Conservation (phyloP, 306 rosid genomes). For the Coriaria nepalensis region DNA sequence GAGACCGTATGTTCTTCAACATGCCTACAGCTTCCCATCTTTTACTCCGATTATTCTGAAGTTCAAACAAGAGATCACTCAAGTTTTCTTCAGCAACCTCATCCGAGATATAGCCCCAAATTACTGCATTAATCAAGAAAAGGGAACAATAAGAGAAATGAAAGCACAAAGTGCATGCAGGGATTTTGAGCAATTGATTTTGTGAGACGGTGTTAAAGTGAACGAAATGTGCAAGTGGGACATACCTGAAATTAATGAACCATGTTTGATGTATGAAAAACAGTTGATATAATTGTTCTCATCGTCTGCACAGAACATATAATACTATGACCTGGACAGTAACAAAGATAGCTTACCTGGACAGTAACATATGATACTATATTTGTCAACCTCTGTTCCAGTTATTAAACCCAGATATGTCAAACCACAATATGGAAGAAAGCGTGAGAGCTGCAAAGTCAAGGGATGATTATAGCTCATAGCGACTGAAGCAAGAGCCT, state of each 20-base stretch:
- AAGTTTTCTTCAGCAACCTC: slow-evolving; percentile 47
- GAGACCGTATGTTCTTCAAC: slow-evolving; percentile 49
- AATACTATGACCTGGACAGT: slow-evolving; percentile 1
- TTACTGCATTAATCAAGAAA: slow-evolving; percentile 25
- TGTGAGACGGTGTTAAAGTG: slow-evolving; percentile 1
- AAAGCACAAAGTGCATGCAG: slow-evolving; percentile 13
- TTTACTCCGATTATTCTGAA: slow-evolving; percentile 35
- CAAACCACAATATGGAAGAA: slow-evolving; percentile 61
- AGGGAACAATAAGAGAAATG: slow-evolving; percentile 11
- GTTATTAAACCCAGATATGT: slow-evolving; percentile 57
- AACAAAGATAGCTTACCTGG: slow-evolving; percentile 23
- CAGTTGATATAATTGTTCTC: slow-evolving; percentile 39
- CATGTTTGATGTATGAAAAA: slow-evolving; percentile 53
- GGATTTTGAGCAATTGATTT: slow-evolving; percentile 3
- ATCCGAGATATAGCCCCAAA: slow-evolving; percentile 59
- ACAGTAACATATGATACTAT: slow-evolving; percentile 10
- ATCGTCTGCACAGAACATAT: slow-evolving; percentile 27
- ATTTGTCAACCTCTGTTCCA: slow-evolving; percentile 47
- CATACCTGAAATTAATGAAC: slow-evolving; percentile 76
- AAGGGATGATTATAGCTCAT: slow-evolving; percentile 27
- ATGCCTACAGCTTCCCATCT: slow-evolving; percentile 88
- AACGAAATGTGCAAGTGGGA: slow-evolving; percentile 10
- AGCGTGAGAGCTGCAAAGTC: slow-evolving; percentile 37
- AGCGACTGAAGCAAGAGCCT: slow-evolving; percentile 68
- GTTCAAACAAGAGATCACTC: slow-evolving; percentile 38